A percentile compares a stretch with the other conserved stretches of the same genome.
phyloP scores from a whole-genome alignment of 106 monocot species.

The Ottelia alismoides region DNA sequence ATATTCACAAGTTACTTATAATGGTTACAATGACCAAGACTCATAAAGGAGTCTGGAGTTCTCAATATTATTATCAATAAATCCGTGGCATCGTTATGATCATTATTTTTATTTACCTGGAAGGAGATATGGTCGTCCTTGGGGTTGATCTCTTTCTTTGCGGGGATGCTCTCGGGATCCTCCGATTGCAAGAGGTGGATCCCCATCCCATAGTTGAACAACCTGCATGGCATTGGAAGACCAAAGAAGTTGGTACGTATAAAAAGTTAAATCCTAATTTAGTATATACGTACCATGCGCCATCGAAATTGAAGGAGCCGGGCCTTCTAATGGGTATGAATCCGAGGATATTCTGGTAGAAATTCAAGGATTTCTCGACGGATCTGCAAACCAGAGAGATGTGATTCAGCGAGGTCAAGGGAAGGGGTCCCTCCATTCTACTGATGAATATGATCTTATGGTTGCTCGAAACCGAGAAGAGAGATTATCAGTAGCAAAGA shows the following conservation, averaged over 20 bases:
- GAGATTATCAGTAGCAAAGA: no score
- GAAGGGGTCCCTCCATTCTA: no score
- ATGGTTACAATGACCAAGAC: no score
- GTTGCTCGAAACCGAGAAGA: no score
- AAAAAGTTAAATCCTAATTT: background rate
- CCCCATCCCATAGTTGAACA: slow-evolving; percentile 92
- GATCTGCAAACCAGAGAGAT: slow-evolving; percentile 71
- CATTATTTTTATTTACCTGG: background rate
- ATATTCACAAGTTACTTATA: no score
- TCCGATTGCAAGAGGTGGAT: slow-evolving; percentile 77
- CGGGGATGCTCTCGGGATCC: slow-evolving; percentile 27
- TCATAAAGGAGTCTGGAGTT: no score
- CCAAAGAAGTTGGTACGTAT: background rate
- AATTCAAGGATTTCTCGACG: slow-evolving; percentile 43
- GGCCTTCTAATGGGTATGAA: slow-evolving; percentile 72
- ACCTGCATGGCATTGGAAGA: slow-evolving; percentile 21
- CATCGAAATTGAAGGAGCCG: slow-evolving; percentile 70
- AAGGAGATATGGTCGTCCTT: slow-evolving; percentile 90
- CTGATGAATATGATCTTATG: no score
- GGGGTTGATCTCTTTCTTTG: slow-evolving; percentile 61
- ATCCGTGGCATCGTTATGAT: background rate
- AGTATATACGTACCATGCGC: slow-evolving; percentile 52
- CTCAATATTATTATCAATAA: no score
- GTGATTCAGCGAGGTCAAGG: slow-evolving; percentile 78
- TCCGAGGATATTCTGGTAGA: slow-evolving; percentile 80